Conservation (phyloP, 371 early-diverging fungal species). For the Mortierella sp. region DNA sequence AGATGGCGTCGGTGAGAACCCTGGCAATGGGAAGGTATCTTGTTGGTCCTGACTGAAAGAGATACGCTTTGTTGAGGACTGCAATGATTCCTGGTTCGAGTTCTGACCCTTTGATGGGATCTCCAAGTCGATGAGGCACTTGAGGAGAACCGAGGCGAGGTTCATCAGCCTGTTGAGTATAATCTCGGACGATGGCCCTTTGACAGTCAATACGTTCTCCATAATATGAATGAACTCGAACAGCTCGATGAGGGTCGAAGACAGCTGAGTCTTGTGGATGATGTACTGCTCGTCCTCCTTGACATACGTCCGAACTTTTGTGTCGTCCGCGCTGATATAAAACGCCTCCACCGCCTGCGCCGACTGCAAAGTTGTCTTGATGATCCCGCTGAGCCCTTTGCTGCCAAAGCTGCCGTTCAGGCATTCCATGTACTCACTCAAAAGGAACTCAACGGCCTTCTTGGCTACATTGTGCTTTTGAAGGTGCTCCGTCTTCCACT, state of each 20-base stretch:
- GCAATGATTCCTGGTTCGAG: conserved; percentile 10
- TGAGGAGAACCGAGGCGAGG: conserved; percentile 21
- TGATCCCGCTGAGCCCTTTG: conserved; percentile 7
- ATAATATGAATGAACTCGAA: conserved; percentile 29
- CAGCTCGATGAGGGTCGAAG: conserved; percentile 19
- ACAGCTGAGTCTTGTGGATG: conserved; percentile 17
- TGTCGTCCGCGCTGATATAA: conserved; percentile 34
- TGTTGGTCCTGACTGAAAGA: conserved; percentile 11
- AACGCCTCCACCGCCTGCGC: conserved; percentile 27
- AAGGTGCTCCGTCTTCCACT: conserved; percentile 37
- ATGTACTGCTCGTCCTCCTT: conserved; percentile 37
- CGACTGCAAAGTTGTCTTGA: conserved; percentile 28
- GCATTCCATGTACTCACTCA: conserved; percentile 44
- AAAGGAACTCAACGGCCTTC: conserved; percentile 27
- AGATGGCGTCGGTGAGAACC: not conserved
- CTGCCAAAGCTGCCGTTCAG: not conserved
- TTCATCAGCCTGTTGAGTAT: conserved; percentile 31
- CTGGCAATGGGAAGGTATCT: not conserved
- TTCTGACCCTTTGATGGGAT: conserved; percentile 14
- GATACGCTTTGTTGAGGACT: not conserved
- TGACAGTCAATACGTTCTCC: conserved; percentile 6
- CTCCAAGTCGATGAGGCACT: conserved; percentile 39
- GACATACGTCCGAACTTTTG: conserved; percentile 25
- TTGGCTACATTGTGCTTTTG: conserved; percentile 33
- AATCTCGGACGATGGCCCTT: not conserved